These are phyloP conservation scores for Globisporangium okanoganense DNA, from an alignment of 352 stramenopile genomes.

Conservation along the genomic window DNA sequence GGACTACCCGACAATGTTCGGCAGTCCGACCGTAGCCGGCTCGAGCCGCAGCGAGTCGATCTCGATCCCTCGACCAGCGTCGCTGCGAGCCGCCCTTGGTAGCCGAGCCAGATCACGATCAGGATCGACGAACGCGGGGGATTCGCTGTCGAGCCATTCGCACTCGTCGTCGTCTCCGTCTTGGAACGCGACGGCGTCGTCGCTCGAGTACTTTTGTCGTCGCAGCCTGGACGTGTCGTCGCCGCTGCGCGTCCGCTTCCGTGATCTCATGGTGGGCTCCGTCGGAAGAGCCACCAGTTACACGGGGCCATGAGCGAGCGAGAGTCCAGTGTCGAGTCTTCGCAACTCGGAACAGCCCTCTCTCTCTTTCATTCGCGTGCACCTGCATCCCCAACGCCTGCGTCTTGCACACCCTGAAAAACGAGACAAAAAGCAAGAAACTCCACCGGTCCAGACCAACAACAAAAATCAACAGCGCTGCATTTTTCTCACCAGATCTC, in stretches of 20 bases:
- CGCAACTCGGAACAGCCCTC: not conserved
- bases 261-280: slow-evolving; percentile 60
- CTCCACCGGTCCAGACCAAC: not conserved
- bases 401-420: slow-evolving; percentile 7
- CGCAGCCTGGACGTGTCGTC: slow-evolving; percentile 69
- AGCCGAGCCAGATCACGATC: slow-evolving; percentile 4
- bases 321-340: not conserved
- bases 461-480: slow-evolving; percentile 1
- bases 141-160: slow-evolving; percentile 18
- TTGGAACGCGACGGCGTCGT: slow-evolving; percentile 26
- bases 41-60: slow-evolving; percentile 39
- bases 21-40: not conserved
- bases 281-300: slow-evolving; percentile 45
- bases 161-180: slow-evolving; percentile 56
- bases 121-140: not conserved
- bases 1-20: slow-evolving; percentile 12
- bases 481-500: slow-evolving; percentile 5
- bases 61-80: slow-evolving; percentile 34
- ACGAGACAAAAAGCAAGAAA: slow-evolving; percentile 6
- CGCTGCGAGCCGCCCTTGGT: slow-evolving; percentile 3
- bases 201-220: slow-evolving; percentile 59
- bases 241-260: slow-evolving; percentile 47
- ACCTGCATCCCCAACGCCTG: not conserved
- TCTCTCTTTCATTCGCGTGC: not conserved
- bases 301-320: slow-evolving; percentile 22